Percentiles rank a stretch among this genome's conserved stretches.
phyloP scores from a whole-genome alignment of 2,329 filamentous ascomycete species.

The Xylariaceae sp. region DNA sequence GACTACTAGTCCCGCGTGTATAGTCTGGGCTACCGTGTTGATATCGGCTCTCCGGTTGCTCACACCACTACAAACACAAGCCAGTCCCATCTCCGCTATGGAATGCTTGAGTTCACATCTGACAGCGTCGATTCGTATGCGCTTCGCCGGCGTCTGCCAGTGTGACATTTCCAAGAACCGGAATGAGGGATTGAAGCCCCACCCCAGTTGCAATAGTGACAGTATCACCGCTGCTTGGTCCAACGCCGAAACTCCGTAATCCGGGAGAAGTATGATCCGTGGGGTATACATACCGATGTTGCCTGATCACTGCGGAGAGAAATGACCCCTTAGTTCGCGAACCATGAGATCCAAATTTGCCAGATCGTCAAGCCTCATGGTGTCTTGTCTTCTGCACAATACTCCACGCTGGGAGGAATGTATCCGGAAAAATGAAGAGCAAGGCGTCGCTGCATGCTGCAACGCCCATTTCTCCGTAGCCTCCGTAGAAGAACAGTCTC shows the following conservation, averaged over 20 bases:
- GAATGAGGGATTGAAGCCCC: conserved; percentile 11
- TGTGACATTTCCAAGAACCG: conserved; percentile 4
- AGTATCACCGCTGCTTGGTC: conserved; percentile 1
- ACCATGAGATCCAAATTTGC: conserved; percentile 13
- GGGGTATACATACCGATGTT: conserved; percentile 6
- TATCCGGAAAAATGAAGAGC: conserved; percentile 9
- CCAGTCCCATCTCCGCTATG: conserved; percentile 8
- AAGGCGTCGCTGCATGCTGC: conserved; percentile 10
- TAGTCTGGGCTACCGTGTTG: conserved; percentile 4
- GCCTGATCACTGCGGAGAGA: conserved; percentile 13
- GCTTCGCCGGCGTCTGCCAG: background rate
- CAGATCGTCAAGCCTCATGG: conserved; percentile 14
- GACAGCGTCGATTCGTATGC: conserved; percentile 3
- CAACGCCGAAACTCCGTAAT: conserved; percentile 7
- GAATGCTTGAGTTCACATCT: conserved; percentile 9
- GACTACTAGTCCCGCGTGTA: conserved; percentile 3
- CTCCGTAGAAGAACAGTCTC: conserved; percentile 10
- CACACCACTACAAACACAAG: conserved; percentile 7
- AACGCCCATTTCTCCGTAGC: conserved; percentile 7
- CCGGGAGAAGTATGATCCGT: conserved; percentile 7
- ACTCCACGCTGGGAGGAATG: conserved; percentile 10
- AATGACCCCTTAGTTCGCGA: background rate
- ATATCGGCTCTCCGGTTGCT: conserved; percentile 8
- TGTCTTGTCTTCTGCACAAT: background rate
- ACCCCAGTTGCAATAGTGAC: conserved; percentile 7